Evolutionary conservation across 106 monocot species (phyloP).

Genomic region (Dioscorea dumetorum): DNA sequence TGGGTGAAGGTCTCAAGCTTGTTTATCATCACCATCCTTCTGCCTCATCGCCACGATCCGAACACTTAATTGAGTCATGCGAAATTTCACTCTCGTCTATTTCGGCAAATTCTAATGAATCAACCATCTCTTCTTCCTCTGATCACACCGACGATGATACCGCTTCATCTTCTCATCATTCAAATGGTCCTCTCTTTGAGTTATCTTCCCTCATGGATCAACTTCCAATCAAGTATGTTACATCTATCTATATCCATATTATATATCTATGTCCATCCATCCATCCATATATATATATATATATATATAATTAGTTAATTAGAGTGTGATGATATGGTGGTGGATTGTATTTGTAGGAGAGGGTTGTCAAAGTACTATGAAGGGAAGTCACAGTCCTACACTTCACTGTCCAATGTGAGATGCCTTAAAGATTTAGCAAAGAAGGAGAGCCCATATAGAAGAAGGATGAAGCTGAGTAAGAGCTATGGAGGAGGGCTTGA

Average conservation of each 20-base stretch:
- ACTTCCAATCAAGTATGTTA: slow-evolving; percentile 39
- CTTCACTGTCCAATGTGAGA: slow-evolving; percentile 31
- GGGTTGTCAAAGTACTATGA: slow-evolving; percentile 48
- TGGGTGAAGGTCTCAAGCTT: slow-evolving; percentile 12
- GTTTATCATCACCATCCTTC: background rate
- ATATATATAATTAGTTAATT: no score
- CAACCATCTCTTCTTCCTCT: slow-evolving; percentile 16
- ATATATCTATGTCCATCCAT: no score
- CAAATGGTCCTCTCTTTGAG: slow-evolving; percentile 15
- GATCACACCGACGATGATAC: slow-evolving; percentile 19
- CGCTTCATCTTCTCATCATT: slow-evolving; percentile 12
- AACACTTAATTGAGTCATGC: slow-evolving; percentile 8
- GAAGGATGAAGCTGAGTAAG: slow-evolving; percentile 25
- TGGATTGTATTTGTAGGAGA: slow-evolving; percentile 33
- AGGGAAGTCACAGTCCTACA: slow-evolving; percentile 50
- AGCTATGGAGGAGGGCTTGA: slow-evolving; percentile 21
- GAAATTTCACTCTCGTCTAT: slow-evolving; percentile 4
- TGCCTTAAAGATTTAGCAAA: slow-evolving; percentile 42
- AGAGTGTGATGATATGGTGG: background rate
- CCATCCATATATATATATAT: no score
- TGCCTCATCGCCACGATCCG: background rate
- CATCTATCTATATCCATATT: background rate
- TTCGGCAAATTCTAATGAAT: slow-evolving; percentile 5
- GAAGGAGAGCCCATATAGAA: slow-evolving; percentile 22
- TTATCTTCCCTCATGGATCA: slow-evolving; percentile 29